Base-by-base conservation (phyloP, 805 yeast species). In the Lachancea lanzarotensis region DNA sequence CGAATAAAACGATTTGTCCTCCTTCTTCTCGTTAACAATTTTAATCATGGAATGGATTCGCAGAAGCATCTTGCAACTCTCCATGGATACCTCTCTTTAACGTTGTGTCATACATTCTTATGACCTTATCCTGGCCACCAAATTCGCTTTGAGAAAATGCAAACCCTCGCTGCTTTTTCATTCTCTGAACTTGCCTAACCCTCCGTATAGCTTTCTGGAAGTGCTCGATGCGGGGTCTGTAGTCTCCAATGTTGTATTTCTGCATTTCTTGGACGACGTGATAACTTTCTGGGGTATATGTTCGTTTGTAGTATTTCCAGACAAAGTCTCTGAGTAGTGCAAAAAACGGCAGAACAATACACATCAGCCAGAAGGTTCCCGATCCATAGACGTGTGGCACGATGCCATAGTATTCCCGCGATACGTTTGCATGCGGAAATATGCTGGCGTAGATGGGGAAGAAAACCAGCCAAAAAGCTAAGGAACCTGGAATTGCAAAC, bases 141-240 rank as follows among this genome's bases (percentile, higher is more conserved):
- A 86, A 96, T 51, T 88, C 96, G 38, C 85, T 89, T 65, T 93
- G 98, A 6, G 97, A 89, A 58, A 93, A 93, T 1, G 99, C 99
- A 72, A 87, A 93, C 5, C 99, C 99, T 67, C 98, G 81, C 68
- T 93, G 98, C 60, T 93, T 93, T 63, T 95, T 85, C 86, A 93
- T 91, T 65, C 99, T 78, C 65, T 91, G 96, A 32, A 93, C 98
- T 66, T 95, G 99, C 66, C 99, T 82, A 19, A 93, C 98, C 61
- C 89, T 93, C 60, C 98, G 76, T 45, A 93, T 93, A 5, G 98
- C 97, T 63, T 84, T 89, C 66, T 93, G 98, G 74, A 93, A 93
- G 52, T 90, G 95, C 54, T 89, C 95, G 76, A 90, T 80, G 55
- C 96, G 79, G n/a, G 99, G 98, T 52, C 95, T 76, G 64, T 85